These are phyloP conservation scores for Malassezia slooffiae DNA, from an alignment of 1,284 basidiomycete genomes.

Conservation along the genomic window DNA sequence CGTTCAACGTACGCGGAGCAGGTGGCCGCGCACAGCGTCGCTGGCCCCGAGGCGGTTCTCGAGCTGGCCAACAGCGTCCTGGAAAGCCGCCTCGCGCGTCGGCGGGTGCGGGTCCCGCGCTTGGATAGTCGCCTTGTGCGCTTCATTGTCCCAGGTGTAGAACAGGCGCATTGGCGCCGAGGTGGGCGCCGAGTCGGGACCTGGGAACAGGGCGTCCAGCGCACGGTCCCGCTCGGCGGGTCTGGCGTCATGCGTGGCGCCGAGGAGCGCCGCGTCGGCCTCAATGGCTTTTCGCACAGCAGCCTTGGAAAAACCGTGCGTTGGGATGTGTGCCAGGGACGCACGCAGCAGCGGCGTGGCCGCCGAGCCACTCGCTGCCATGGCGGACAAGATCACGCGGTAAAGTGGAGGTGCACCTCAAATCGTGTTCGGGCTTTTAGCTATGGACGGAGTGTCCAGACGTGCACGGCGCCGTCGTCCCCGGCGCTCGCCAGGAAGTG, in stretches of 20 bases:
- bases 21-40: constrained; percentile 2
- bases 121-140: too few species aligned
- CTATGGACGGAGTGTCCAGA: constrained; percentile 53
- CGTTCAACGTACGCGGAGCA: constrained; percentile 6
- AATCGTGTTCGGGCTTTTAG: too few species aligned
- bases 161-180: constrained; percentile 11
- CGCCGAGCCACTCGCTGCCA: constrained; percentile 3
- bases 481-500: constrained; percentile 64
- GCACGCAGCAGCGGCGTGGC: constrained; percentile 1
- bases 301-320: constrained; percentile 4
- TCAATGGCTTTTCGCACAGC: constrained; percentile 1
- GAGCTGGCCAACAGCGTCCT: constrained; percentile 1
- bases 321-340: constrained; percentile 2
- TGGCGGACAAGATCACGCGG: neutral
- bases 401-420: constrained; percentile 13
- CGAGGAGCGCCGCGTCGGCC: too few species aligned
- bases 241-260: neutral
- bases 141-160: constrained; percentile 7
- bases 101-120: too few species aligned
- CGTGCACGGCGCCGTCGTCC: constrained; percentile 62
- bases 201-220: constrained; percentile 9
- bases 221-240: constrained; percentile 3
- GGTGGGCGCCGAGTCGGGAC: constrained; percentile 7
- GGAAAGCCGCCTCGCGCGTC: too few species aligned
- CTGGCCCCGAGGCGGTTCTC: constrained; percentile 1